Base-by-base conservation (phyloP, 345 rosid species). In the Fremontodendron californicum region DNA sequence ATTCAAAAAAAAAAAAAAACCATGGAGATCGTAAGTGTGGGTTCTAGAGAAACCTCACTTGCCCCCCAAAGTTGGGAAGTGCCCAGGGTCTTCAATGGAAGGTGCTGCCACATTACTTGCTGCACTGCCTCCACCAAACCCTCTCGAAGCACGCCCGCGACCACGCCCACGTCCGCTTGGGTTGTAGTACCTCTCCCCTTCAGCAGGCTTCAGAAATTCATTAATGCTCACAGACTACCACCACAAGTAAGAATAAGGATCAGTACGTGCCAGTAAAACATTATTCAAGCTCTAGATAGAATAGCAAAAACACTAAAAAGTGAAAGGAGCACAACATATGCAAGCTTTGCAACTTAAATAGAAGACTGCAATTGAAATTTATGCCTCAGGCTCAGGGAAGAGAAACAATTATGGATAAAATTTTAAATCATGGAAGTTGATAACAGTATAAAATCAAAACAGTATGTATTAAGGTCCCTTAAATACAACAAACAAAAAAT, bases 31-130 rank as follows among this genome's bases (percentile, higher is more conserved):
- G 6, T 25, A 60, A n/a, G 16, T 10, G 54, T n/a, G 51, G 76
- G 58, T 74, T 58, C 80, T 29, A 43, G 45, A 43, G 31, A 37
- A 69, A 76, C 42, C 82, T 87, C 84, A 87, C 81, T 87, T 87
- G 78, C 76, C 84, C 74, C 88, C 93, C 82, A 91, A 78, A 60
- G 90, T 86, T 48, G 96, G 96, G 84, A 91, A 91, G 76, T 91
- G 92, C 39, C 86, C 87, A 2, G 85, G 83, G 79, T 90, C 92
- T 52, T 78, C 93, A 45, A 91, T 91, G 66, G 89, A 81, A 2
- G 93, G 93, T 21, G 90, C 87, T n/a, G 82, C 29, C 76, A 71
- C 89, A 75, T 72, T 73, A 65, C 78, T 75, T 52, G n/a, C 13
- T 27, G 69, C 42, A 55, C 52, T 79, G 66, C 86, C 77, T 33